Conservation (phyloP, 2,329 filamentous ascomycete species). For the Amphichorda felina region DNA sequence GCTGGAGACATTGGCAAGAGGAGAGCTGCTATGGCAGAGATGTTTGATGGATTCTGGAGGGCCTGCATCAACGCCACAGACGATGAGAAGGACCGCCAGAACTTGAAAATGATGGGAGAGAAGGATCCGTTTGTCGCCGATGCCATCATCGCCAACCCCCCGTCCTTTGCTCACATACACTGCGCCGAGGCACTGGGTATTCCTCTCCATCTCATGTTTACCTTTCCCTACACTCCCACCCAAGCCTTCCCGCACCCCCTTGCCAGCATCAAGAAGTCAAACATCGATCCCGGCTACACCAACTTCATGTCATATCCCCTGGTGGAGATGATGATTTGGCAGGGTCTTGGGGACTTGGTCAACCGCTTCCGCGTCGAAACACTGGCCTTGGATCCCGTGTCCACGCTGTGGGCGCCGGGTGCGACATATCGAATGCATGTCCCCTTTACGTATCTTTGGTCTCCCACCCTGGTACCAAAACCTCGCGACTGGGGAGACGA, state of each 20-base stretch:
- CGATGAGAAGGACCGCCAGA: slow-evolving; percentile 43
- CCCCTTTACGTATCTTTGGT: slow-evolving; percentile 66
- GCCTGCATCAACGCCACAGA: slow-evolving; percentile 66
- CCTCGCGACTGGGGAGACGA: slow-evolving; percentile 56
- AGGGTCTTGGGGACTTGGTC: slow-evolving; percentile 70
- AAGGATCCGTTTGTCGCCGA: slow-evolving; percentile 56
- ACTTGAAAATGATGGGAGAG: slow-evolving; percentile 52
- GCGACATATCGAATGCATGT: slow-evolving; percentile 62
- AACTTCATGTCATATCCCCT: slow-evolving; percentile 75
- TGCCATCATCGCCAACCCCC: slow-evolving; percentile 78
- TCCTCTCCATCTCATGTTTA: slow-evolving; percentile 80
- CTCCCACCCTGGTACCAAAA: slow-evolving; percentile 53
- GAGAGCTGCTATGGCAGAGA: slow-evolving; percentile 61
- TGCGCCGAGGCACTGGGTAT: slow-evolving; percentile 70
- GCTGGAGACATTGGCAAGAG: slow-evolving; percentile 60
- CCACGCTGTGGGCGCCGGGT: slow-evolving; percentile 65
- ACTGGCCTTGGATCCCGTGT: slow-evolving; percentile 60
- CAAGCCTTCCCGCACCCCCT: slow-evolving; percentile 66
- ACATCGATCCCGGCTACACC: slow-evolving; percentile 59
- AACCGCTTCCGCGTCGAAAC: slow-evolving; percentile 63
- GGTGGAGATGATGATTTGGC: slow-evolving; percentile 84
- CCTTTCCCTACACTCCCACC: slow-evolving; percentile 69
- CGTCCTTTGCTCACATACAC: slow-evolving; percentile 66
- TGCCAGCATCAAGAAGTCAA: slow-evolving; percentile 61
- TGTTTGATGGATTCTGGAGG: slow-evolving; percentile 76